phyloP scores from a whole-genome alignment of 1,284 basidiomycete species.

The Mrakiaceae sp. region DNA sequence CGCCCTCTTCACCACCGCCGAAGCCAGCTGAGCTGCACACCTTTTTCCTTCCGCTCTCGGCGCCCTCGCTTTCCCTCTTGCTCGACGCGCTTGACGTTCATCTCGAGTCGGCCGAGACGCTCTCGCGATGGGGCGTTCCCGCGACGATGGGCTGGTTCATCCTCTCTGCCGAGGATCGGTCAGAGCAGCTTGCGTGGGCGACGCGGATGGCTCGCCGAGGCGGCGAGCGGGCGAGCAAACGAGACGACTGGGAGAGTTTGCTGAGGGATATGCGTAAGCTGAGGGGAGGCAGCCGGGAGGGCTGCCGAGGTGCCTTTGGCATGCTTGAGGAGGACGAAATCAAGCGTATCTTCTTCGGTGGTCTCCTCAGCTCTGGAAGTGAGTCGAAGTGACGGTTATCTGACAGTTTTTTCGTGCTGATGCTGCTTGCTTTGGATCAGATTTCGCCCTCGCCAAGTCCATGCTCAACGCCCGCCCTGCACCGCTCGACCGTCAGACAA shows the following conservation, averaged over 20 bases:
- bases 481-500: conserved; percentile 43
- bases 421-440: conserved; percentile 39
- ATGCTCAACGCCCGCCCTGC: conserved; percentile 49
- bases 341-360: conserved; percentile 65
- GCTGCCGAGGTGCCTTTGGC: conserved; percentile 60
- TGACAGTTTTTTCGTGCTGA: neutral
- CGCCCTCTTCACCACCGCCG: conserved; percentile 43
- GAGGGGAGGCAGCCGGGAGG: conserved; percentile 37
- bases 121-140: conserved; percentile 72
- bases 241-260: conserved; percentile 68
- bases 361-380: conserved; percentile 74
- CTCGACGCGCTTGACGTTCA: conserved; percentile 86
- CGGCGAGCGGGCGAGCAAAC: conserved; percentile 33
- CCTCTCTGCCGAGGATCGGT: conserved; percentile 52
- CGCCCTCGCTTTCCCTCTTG: conserved; percentile 57
- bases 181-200: conserved; percentile 71
- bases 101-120: conserved; percentile 81
- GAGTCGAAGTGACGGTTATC: conserved; percentile 36
- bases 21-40: conserved; percentile 58
- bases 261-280: conserved; percentile 82
- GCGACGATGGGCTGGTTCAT: conserved; percentile 74
- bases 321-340: conserved; percentile 59
- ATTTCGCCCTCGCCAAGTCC: conserved; percentile 60
- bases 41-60: conserved; percentile 72
- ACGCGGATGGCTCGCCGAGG: conserved; percentile 70